phyloP scores from a whole-genome alignment of 768 basidiomycete species.

The Trametes cinnabarina region DNA sequence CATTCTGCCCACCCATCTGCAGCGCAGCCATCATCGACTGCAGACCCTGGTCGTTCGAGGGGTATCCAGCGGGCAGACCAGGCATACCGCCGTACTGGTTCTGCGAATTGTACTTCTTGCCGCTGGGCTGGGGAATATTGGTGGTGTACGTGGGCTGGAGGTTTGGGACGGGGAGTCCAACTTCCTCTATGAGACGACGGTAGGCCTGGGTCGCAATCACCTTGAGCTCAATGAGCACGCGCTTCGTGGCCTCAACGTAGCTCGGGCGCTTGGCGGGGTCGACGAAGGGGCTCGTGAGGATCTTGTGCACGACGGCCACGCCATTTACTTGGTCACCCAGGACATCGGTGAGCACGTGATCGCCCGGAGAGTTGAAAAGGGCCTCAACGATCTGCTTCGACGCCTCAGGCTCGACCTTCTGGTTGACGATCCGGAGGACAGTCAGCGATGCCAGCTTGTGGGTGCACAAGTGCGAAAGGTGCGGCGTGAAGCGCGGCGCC shows the following conservation, averaged over 20 bases:
- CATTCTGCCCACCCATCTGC: constrained; percentile 87
- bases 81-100: constrained; percentile 59
- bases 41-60: constrained; percentile 78
- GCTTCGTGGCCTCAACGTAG: constrained; percentile 84
- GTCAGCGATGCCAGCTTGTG: constrained; percentile 97
- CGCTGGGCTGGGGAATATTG: constrained; percentile 56
- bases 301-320: constrained; percentile 89
- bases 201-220: constrained; percentile 95
- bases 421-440: constrained; percentile 93
- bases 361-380: constrained; percentile 84
- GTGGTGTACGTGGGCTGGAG: constrained; percentile 75
- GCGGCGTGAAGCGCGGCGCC: constrained; percentile 94
- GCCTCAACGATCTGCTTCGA: constrained; percentile 84
- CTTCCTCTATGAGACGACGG: constrained; percentile 89
- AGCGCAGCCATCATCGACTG: constrained; percentile 92
- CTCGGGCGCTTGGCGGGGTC: constrained; percentile 64
- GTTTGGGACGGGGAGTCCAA: constrained; percentile 86
- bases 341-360: constrained; percentile 91
- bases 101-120: constrained; percentile 57
- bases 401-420: constrained; percentile 89
- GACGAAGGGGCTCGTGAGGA: constrained; percentile 83
- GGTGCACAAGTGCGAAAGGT: constrained; percentile 94
- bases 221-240: constrained; percentile 86
- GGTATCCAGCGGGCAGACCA: constrained; percentile 75
- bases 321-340: constrained; percentile 96